Evolutionary conservation across 2,329 filamentous ascomycete species (phyloP).

Genomic region (Trichoderma simmonsii): DNA sequence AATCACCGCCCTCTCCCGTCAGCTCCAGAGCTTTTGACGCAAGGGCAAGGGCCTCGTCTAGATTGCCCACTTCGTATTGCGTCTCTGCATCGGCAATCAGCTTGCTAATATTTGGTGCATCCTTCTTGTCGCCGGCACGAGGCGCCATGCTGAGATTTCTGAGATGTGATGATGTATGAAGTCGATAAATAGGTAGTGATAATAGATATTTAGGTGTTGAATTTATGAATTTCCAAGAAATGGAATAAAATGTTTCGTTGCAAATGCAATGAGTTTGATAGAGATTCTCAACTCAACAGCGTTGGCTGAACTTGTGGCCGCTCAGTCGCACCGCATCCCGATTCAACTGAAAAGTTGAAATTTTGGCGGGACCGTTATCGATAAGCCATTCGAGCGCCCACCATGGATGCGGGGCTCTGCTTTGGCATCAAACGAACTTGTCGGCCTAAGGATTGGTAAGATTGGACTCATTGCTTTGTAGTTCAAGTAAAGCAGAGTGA

Average conservation of each 20-base stretch:
- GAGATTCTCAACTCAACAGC: background rate
- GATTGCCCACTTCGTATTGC: conserved; percentile 41
- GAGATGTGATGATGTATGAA: background rate
- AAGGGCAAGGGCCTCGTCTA: conserved; percentile 39
- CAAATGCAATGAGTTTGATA: background rate
- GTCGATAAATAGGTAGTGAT: too few relatives aligned
- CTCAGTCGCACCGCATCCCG: conserved; percentile 3
- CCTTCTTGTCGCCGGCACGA: conserved; percentile 37
- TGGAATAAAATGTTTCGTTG: too few relatives aligned
- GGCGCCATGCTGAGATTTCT: conserved; percentile 37
- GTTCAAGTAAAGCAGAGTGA: background rate
- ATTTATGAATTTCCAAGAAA: background rate
- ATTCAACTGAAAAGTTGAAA: conserved; percentile 22
- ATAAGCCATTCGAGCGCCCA: conserved; percentile 26
- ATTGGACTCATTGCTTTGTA: background rate
- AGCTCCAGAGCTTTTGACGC: conserved; percentile 44
- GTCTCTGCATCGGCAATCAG: conserved; percentile 41
- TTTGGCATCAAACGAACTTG: conserved; percentile 8
- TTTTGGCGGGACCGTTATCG: conserved; percentile 32
- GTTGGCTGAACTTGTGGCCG: background rate
- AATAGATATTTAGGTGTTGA: background rate
- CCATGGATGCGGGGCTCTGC: conserved; percentile 24
- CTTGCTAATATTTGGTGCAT: conserved; percentile 27
- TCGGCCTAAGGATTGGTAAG: conserved; percentile 6
- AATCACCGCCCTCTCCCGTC: conserved; percentile 45